Evolutionary conservation across 306 rosid genomes (phyloP), one percentile per base, ranked within the genome.

Genomic region (Corylus avellana): DNA sequence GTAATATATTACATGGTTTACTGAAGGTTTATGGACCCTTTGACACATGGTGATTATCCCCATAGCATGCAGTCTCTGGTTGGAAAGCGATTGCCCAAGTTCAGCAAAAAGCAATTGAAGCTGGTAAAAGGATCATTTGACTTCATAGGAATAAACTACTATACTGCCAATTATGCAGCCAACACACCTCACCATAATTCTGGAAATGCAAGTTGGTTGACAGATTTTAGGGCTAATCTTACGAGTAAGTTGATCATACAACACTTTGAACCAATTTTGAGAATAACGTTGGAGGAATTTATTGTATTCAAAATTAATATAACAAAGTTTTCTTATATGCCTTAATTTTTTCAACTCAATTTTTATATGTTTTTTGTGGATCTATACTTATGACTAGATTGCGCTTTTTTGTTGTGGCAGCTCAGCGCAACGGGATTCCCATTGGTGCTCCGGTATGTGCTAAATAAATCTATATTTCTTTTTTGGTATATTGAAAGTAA

Each of bases 121-220:
- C 78, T 82, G 84, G 77, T 90, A 16, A 86, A 86, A 32, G 86
- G 89, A 12, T 88, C 96, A 59, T 86, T 75, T 9, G 93, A 91
- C 80, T 88, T 91, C 54, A 46, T 91, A 12, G 92, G 96, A 72
- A 9, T 90, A 68, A 90, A 90, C 77, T 90, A 90, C 71, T 90
- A 90, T 84, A 81, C 89, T 56, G 69, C 87, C 35, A 35, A 80
- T 42, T 90, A 85, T 76, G 94, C 82, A 61, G 63, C 82, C 46
- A 29, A 75, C 68, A 50, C 76, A 56, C 83, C 89, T 61, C 61
- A 84, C 1, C 29, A 3, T 56, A 79, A n/a, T 11, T 64, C 55
- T 1, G 58, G 25, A 58, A 73, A 70, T 18, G 77, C 76, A 50
- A 83, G 77, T 29, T 75, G 73, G 7, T 55, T 25, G n/a, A 75